Conservation (phyloP, 1,284 basidiomycete species). For the Ganoderma sinense region DNA sequence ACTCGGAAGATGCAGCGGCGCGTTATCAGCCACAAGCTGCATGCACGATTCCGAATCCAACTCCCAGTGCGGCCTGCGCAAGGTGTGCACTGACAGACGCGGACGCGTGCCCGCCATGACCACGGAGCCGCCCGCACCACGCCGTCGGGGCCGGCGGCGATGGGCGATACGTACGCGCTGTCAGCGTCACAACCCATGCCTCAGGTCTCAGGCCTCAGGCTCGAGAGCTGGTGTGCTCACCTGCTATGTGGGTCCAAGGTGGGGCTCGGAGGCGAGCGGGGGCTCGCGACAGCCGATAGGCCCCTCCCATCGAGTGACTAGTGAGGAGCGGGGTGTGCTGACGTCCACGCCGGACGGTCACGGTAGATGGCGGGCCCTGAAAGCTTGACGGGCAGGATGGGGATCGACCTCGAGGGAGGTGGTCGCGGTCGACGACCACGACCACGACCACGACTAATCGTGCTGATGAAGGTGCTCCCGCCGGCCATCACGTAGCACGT, state of each 20-base stretch:
- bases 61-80: no score
- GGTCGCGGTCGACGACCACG: no score
- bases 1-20: neutral
- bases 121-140: neutral
- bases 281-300: neutral
- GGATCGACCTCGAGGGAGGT: neutral
- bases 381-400: neutral
- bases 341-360: neutral
- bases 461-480: neutral
- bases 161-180: no score
- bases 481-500: neutral
- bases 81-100: no score
- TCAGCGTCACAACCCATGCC: no score
- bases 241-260: neutral
- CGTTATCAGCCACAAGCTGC: no score
- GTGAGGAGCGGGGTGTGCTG: no score
- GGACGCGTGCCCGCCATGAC: neutral
- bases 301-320: no score
- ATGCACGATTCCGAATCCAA: no score
- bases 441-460: conserved; percentile 3
- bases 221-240: neutral
- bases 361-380: neutral
- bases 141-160: neutral
- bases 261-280: neutral
- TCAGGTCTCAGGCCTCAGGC: no score